Evolutionary conservation across 306 rosid species (phyloP), one percentile per base, ranked within the genome.

Genomic region (Rubus parviflorus): DNA sequence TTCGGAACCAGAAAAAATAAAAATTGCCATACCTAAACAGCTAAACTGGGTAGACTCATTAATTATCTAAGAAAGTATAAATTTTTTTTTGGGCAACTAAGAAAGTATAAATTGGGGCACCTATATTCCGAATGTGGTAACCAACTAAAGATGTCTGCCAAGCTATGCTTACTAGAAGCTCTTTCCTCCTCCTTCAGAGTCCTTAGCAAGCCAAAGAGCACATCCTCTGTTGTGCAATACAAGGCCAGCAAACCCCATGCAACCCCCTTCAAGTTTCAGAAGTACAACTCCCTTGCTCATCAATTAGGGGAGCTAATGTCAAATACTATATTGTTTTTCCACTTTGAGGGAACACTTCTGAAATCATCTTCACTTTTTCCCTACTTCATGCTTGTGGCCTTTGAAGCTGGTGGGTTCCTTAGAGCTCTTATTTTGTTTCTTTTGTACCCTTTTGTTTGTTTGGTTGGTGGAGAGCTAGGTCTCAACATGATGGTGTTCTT

Each of bases 331-430:
- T 2, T 85, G 43, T 61, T 83, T 70, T 92, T 92, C 79, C 86
- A 88, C 58, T 71, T 88, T 37, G 95, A 92, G 77, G 83, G 86
- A 7, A 62, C 89, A 30, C 11, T 92, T 46, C 19, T 92, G 58
- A 81, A 80, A 66, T 81, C 91, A 7, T 40, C 81, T 68, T 86
- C 93, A 0, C 19, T 85, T 22, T 90, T 92, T 41, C 90, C 97
- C 42, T 92, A 90, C 79, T 92, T 92, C 88, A 81, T 90, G 93
- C 84, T 92, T 15, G 91, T 88, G 76, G 92, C 97, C 54, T 84
- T 90, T 76, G 97, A 92, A 79, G 97, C 87, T 46, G 90, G 95
- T 17, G 91, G 95, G 30, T 20, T 88, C 7, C 22, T 85, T 15
- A 84, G 97, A 66, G 80, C 86, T 48, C 75, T 90, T 15, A 30